Conservation (phyloP, 768 basidiomycete species). For the Leccinum aurantiacum region DNA sequence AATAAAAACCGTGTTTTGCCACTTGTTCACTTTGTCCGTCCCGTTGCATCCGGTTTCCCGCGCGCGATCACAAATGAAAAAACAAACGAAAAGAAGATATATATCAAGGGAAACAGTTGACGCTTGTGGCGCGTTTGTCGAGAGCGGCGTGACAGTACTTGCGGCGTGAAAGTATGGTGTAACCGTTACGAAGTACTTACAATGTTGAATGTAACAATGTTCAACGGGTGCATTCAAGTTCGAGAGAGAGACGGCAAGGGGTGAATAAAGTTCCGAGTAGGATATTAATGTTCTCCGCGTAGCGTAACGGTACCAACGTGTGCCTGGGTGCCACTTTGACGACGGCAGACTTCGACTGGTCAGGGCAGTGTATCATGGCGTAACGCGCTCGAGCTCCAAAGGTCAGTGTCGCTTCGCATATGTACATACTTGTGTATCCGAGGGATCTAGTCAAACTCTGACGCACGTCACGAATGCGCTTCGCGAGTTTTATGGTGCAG, state of each 20-base stretch:
- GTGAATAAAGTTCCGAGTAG: conserved; percentile 8
- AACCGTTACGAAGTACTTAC: neutral
- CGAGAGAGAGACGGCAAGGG: conserved; percentile 7
- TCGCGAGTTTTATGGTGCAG: neutral
- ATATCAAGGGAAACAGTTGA: neutral
- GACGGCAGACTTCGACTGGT: neutral
- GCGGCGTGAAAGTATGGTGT: neutral
- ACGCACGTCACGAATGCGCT: neutral
- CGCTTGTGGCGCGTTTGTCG: neutral
- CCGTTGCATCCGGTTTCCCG: neutral
- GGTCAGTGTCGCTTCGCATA: neutral
- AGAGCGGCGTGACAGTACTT: neutral
- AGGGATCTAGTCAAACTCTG: neutral
- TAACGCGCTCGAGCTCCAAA: neutral
- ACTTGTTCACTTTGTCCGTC: conserved; percentile 8
- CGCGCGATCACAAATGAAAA: neutral
- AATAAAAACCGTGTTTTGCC: neutral
- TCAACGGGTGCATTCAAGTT: neutral
- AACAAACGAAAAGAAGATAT: neutral
- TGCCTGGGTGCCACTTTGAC: conserved; percentile 13
- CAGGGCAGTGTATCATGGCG: neutral
- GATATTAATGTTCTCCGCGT: conserved; percentile 12
- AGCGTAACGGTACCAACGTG: conserved; percentile 11
- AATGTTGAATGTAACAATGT: too few species aligned
- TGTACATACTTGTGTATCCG: neutral